Evolutionary conservation across 768 basidiomycete species (phyloP).

Genomic region (Rhodotorula kratochvilovae): DNA sequence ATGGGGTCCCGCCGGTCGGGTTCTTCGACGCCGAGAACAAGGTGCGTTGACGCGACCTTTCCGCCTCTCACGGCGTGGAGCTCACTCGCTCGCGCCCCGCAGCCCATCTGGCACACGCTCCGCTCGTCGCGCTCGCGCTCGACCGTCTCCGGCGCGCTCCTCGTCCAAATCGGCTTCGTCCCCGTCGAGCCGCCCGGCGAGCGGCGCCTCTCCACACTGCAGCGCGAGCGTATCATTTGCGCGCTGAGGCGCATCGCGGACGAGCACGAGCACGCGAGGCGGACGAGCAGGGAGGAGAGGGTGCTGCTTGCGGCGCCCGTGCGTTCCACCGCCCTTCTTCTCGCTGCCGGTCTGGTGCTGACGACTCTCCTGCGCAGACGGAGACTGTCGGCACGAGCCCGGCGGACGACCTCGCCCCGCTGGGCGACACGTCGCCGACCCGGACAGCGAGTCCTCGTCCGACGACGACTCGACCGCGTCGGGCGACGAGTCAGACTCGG

Average conservation of each 20-base stretch:
- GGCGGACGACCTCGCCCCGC: slow-evolving; percentile 51
- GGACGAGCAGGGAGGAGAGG: slow-evolving; percentile 55
- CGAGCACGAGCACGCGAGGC: slow-evolving; percentile 57
- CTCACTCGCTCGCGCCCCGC: background rate
- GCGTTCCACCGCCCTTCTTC: slow-evolving; percentile 2
- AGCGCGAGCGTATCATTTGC: slow-evolving; percentile 40
- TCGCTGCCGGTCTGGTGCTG: background rate
- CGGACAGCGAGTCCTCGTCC: slow-evolving; percentile 47
- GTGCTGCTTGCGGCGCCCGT: slow-evolving; percentile 72
- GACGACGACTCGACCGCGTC: slow-evolving; percentile 10
- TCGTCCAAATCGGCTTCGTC: slow-evolving; percentile 63
- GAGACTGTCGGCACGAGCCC: slow-evolving; percentile 80
- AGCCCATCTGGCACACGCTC: slow-evolving; percentile 54
- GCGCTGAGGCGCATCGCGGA: slow-evolving; percentile 23
- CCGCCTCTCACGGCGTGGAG: background rate
- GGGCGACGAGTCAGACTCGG: slow-evolving; percentile 36
- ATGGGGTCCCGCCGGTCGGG: slow-evolving; percentile 54
- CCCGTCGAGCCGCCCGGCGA: slow-evolving; percentile 13
- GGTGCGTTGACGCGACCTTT: slow-evolving; percentile 49
- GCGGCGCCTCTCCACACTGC: slow-evolving; percentile 51
- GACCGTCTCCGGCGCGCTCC: slow-evolving; percentile 56
- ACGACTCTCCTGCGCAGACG: slow-evolving; percentile 54
- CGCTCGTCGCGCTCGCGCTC: slow-evolving; percentile 56
- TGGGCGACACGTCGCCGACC: slow-evolving; percentile 47
- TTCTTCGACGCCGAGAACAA: slow-evolving; percentile 61